These are phyloP conservation scores for Acorus calamus DNA, from an alignment of 106 monocot species.

Conservation along the genomic window DNA sequence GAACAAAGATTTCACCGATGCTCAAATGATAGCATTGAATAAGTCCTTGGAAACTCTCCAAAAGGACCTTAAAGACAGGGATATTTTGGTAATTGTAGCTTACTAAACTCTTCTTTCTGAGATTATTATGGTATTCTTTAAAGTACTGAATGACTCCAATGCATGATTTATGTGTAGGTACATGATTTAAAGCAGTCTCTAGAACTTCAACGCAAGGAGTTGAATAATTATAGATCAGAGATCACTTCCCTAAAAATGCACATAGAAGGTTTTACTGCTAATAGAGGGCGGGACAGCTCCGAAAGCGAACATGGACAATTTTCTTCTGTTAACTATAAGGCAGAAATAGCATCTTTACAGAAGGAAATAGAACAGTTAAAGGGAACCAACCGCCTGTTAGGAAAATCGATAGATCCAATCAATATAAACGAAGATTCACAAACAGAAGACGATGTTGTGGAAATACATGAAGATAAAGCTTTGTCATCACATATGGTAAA, in stretches of 20 bases:
- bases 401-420: slow-evolving; percentile 6
- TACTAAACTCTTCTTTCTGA: not conserved
- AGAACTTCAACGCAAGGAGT: slow-evolving; percentile 81
- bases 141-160: too few species aligned
- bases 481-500: slow-evolving; percentile 8
- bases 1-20: slow-evolving; percentile 52
- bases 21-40: slow-evolving; percentile 37
- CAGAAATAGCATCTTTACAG: slow-evolving; percentile 7
- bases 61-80: slow-evolving; percentile 83
- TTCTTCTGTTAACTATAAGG: slow-evolving; percentile 9
- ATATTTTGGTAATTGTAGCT: slow-evolving; percentile 47
- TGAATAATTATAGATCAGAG: slow-evolving; percentile 90
- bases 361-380: slow-evolving; percentile 16
- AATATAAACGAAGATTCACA: slow-evolving; percentile 17
- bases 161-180: slow-evolving; percentile 40
- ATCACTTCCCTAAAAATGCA: slow-evolving; percentile 95
- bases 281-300: slow-evolving; percentile 26
- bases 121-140: not conserved
- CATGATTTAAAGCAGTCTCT: slow-evolving; percentile 60
- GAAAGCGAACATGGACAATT: slow-evolving; percentile 21
- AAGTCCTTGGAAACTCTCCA: slow-evolving; percentile 66
- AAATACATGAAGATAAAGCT: slow-evolving; percentile 27
- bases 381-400: slow-evolving; percentile 6
- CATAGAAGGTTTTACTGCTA: slow-evolving; percentile 63
- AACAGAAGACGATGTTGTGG: slow-evolving; percentile 27